Evolutionary conservation across 2,329 filamentous ascomycete genomes (phyloP).

Genomic region (Fusarium verrucosum): DNA sequence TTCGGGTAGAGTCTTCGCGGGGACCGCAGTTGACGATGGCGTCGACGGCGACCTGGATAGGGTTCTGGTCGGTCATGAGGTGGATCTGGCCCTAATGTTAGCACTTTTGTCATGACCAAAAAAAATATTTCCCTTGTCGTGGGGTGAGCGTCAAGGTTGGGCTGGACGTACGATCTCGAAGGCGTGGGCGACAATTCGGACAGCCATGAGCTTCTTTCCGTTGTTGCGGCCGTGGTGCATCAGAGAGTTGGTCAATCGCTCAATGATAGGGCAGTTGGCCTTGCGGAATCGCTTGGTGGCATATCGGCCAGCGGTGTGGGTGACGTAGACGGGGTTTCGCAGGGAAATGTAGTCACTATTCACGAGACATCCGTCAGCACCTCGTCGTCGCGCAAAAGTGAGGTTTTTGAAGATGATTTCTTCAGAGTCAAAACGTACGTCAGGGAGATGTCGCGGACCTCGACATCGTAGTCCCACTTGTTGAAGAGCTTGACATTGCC

Average conservation of each 20-base stretch:
- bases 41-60: conserved; percentile 98
- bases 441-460: conserved; percentile 99
- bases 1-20: conserved; percentile 99
- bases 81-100: conserved; percentile 76
- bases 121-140: conserved; percentile 1
- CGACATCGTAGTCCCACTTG: conserved; percentile 98
- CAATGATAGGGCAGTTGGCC: conserved; percentile 99
- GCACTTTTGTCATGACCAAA: conserved; percentile 20
- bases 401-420: conserved; percentile 25
- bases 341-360: conserved; percentile 99
- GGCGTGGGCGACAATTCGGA: conserved; percentile 97
- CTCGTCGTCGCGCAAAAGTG: conserved; percentile 29
- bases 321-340: conserved; percentile 97
- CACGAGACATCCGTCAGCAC: conserved; percentile 48
- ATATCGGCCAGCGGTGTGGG: conserved; percentile 98
- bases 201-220: conserved; percentile 99
- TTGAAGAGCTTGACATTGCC: conserved; percentile 97
- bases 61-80: conserved; percentile 99
- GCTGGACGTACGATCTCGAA: conserved; percentile 93
- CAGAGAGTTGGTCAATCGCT: conserved; percentile 99
- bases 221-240: conserved; percentile 99
- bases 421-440: conserved; percentile 71
- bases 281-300: conserved; percentile 99
- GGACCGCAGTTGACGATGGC: conserved; percentile 99
- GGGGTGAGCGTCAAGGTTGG: conserved; percentile 5